Percentiles rank a stretch among this genome's conserved stretches.
These are phyloP conservation scores for Botrytis medusae DNA, from an alignment of 2,329 filamentous ascomycete species.

Conservation along the genomic window DNA sequence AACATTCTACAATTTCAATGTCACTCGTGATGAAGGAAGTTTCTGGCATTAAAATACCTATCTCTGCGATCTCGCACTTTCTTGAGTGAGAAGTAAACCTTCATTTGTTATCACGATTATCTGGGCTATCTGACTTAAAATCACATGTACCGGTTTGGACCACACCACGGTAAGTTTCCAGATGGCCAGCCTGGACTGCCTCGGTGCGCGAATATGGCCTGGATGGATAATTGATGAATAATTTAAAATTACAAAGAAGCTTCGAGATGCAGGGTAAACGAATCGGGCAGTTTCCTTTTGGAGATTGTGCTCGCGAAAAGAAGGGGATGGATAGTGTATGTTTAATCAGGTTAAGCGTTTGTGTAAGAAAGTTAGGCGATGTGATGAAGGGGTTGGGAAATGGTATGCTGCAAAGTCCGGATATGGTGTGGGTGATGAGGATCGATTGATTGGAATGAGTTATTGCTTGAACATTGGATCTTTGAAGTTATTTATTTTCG, in stretches of 20 bases:
- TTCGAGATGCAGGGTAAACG: neutral
- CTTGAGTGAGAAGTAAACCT: accelerated
- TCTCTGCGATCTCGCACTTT: neutral
- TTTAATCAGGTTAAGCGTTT: neutral
- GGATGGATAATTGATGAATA: neutral
- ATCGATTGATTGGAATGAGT: neutral
- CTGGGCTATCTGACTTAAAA: neutral
- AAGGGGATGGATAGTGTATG: neutral
- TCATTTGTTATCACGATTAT: neutral
- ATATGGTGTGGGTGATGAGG: neutral
- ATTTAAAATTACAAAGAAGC: neutral
- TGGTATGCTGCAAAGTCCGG: neutral
- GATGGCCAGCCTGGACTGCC: neutral
- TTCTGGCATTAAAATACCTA: neutral
- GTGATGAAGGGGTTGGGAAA: neutral
- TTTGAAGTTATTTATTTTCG: neutral
- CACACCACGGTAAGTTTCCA: neutral
- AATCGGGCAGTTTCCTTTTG: neutral
- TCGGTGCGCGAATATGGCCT: neutral
- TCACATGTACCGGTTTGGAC: neutral
- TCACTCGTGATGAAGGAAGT: neutral
- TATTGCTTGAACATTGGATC: neutral
- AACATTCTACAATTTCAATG: neutral
- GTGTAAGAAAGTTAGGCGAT: neutral
- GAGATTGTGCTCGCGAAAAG: neutral